These are phyloP conservation scores for Hortiboletus flavorubellus DNA, from an alignment of 768 basidiomycete genomes.

Conservation along the genomic window DNA sequence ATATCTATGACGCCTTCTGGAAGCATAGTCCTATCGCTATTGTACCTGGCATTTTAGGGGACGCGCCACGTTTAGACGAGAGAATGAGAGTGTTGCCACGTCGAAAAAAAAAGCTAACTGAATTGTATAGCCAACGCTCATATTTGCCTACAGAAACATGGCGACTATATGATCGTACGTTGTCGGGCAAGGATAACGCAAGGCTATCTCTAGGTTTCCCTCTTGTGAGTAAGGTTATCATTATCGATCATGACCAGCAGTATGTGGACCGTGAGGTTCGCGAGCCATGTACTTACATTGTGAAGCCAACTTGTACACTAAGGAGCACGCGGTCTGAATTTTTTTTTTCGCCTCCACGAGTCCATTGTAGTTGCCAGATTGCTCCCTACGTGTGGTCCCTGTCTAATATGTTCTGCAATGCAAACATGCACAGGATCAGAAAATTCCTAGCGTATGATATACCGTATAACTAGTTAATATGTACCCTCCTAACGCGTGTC, in stretches of 20 bases:
- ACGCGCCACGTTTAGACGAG: too few relatives aligned
- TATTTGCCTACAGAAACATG: background rate
- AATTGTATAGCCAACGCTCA: background rate
- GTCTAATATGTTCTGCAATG: background rate
- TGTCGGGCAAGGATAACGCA: background rate
- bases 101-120: too few relatives aligned
- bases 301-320: background rate
- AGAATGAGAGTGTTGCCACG: background rate
- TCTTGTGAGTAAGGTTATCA: background rate
- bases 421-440: slow-evolving; percentile 2
- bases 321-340: background rate
- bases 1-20: background rate
- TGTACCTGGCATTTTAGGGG: background rate
- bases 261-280: background rate
- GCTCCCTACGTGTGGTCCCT: background rate
- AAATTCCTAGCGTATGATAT: background rate
- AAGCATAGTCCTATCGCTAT: background rate
- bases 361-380: background rate
- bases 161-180: background rate
- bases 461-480: background rate
- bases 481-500: slow-evolving; percentile 24
- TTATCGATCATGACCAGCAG: background rate
- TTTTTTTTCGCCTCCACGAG: background rate
- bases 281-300: background rate
- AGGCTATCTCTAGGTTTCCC: too few relatives aligned